Percentiles rank a stretch among this genome's conserved stretches.
These are phyloP conservation scores for Ceratocystis smalleyi DNA, from an alignment of 2,329 filamentous ascomycete species.

Conservation along the genomic window DNA sequence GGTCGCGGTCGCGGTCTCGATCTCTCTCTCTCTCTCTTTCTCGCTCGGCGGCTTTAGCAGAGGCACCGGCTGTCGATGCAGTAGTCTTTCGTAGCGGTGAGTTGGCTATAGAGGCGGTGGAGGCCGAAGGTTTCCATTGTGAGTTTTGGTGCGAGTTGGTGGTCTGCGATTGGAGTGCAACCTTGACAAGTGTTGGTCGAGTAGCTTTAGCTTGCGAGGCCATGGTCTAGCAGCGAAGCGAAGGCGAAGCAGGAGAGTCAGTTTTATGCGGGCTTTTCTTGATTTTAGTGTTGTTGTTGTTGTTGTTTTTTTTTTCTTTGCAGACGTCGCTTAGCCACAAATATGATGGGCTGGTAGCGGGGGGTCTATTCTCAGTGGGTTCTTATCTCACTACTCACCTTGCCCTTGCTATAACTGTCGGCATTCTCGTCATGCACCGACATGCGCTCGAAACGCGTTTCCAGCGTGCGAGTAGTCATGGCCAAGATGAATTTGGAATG, in stretches of 20 bases:
- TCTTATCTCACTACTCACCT: constrained; percentile 38
- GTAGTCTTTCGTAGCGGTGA: constrained; percentile 8
- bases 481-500: constrained; percentile 14
- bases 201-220: constrained; percentile 16
- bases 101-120: neutral
- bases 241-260: neutral
- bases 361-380: neutral
- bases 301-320: neutral
- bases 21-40: constrained; percentile 12
- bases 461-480: constrained; percentile 61
- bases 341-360: neutral
- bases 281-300: constrained; percentile 3
- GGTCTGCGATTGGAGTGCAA: constrained; percentile 66
- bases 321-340: neutral
- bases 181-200: constrained; percentile 69
- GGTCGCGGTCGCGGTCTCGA: constrained; percentile 12
- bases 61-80: constrained; percentile 14
- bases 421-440: constrained; percentile 74
- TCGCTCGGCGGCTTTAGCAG: constrained; percentile 5
- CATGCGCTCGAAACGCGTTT: constrained; percentile 78
- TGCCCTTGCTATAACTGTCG: constrained; percentile 57
- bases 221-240: constrained; percentile 9
- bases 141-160: constrained; percentile 39
- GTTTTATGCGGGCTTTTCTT: neutral
- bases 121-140: constrained; percentile 14